These are phyloP conservation scores for Pyrus betulifolia DNA, from an alignment of 306 rosid genomes.

Conservation along the genomic window DNA sequence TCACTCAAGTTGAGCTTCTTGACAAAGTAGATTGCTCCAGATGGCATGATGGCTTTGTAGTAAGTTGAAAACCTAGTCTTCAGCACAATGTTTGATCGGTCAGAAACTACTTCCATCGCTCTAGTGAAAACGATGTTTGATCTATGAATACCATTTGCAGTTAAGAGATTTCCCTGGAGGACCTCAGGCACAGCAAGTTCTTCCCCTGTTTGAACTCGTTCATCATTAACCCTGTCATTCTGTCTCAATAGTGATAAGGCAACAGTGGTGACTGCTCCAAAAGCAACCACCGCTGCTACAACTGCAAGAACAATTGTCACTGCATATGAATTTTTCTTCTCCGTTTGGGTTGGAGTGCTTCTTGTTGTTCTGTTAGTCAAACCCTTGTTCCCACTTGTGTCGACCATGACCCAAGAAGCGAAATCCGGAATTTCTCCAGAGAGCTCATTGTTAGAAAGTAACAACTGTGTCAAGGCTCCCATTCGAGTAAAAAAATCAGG, in stretches of 20 bases:
- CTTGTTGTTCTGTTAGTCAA: background rate
- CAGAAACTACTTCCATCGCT: slow-evolving; percentile 64
- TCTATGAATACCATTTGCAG: slow-evolving; percentile 61
- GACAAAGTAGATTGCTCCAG: slow-evolving; percentile 61
- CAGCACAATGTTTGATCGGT: slow-evolving; percentile 43
- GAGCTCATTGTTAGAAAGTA: slow-evolving; percentile 51
- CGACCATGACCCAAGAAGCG: rapidly evolving
- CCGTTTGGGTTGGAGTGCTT: background rate
- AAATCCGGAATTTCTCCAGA: slow-evolving; percentile 46
- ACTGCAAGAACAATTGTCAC: slow-evolving; percentile 38
- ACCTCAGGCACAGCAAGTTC: slow-evolving; percentile 37
- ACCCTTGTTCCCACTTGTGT: slow-evolving; percentile 9
- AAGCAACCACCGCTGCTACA: slow-evolving; percentile 38
- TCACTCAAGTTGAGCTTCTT: slow-evolving; percentile 84
- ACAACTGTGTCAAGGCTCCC: slow-evolving; percentile 40
- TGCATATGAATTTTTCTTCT: slow-evolving; percentile 22
- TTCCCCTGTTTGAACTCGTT: slow-evolving; percentile 30
- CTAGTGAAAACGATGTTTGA: slow-evolving; percentile 62
- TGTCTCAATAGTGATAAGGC: slow-evolving; percentile 34
- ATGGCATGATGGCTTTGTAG: slow-evolving; percentile 64
- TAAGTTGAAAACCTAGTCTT: slow-evolving; percentile 85
- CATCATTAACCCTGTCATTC: slow-evolving; percentile 36
- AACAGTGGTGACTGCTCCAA: slow-evolving; percentile 28
- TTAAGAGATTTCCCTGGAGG: slow-evolving; percentile 44
- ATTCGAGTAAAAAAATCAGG: slow-evolving; percentile 24